Base-by-base conservation (phyloP, 2,329 filamentous ascomycete genomes). In the Xylariaceae sp. region DNA sequence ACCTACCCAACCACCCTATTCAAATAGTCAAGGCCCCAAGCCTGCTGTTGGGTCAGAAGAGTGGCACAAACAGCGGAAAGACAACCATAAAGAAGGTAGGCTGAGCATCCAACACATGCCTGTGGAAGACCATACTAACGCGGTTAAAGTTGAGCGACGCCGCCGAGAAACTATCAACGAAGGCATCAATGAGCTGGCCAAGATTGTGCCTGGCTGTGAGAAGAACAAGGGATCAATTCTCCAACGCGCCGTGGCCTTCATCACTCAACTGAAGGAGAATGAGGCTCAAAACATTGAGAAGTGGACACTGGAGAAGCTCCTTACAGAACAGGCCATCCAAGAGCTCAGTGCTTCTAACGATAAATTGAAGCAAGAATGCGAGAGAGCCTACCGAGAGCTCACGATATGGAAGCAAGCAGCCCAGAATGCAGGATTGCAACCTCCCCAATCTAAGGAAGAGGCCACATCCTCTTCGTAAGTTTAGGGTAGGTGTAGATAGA, bases 141-240 rank as follows among this genome's bases (percentile, higher is more conserved):
- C 57, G 65, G 46, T 37, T 44, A 14, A 52, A 98, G 95, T 99
- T 60, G 95, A 99, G 77, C 91, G 95, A 58, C 91, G 95, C 56
- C 91, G 95, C 44, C 90, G 95, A 61, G 95, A 99, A 76, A 97
- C 95, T 0, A 99, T 99, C 73, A 99, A 99, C 65, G 95, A 99
- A 75, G 95, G 95, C 48, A 99, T 99, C 67, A 98, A 97, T 70
- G 95, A 98, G 74, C 85, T 99, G 26, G 91, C 93, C 65, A 98
- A 97, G 78, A 96, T 99, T 64, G 95, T 99, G 0, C 95, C 95
- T 0, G 92, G 92, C 14, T 97, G 93, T 69, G 95, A 99, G 76
- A 99, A 98, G 81, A 98, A 99, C 80, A 99, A 99, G 76, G 95
- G 95, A 0, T 96, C 92, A 2, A 98, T 99, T 62, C 80, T 99